Evolutionary conservation across 805 yeast species (phyloP).

Genomic region (Saturnispora serradocipensis): DNA sequence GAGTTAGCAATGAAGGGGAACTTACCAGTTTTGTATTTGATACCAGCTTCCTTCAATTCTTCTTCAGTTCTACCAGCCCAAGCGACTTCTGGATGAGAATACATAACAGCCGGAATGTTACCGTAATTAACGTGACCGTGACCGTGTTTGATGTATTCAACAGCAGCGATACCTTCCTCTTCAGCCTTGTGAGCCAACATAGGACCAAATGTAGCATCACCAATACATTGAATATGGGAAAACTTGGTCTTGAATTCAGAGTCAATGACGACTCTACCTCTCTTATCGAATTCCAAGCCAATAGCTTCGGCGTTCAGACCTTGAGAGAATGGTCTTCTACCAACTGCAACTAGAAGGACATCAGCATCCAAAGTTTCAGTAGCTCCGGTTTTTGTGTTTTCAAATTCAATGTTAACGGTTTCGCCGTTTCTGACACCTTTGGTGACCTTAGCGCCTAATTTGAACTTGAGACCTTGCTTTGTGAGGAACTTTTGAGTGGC

Average conservation of each 20-base stretch:
- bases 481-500: slow-evolving; percentile 78
- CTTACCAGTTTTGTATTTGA: slow-evolving; percentile 88
- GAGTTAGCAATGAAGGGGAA: slow-evolving; percentile 99
- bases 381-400: slow-evolving; percentile 80
- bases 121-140: slow-evolving; percentile 98
- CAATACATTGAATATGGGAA: slow-evolving; percentile 93
- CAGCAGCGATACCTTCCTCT: slow-evolving; percentile 99
- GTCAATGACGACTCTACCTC: slow-evolving; percentile 91
- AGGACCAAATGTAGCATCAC: slow-evolving; percentile 97
- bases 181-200: slow-evolving; percentile 99
- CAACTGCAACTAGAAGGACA: slow-evolving; percentile 91
- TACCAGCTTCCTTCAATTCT: slow-evolving; percentile 56
- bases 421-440: slow-evolving; percentile 87
- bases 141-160: slow-evolving; percentile 84
- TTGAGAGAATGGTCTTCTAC: slow-evolving; percentile 94
- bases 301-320: slow-evolving; percentile 83
- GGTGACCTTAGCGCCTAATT: slow-evolving; percentile 83
- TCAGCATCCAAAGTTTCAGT: slow-evolving; percentile 77
- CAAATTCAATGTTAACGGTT: slow-evolving; percentile 75
- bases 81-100: slow-evolving; percentile 98
- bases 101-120: slow-evolving; percentile 97
- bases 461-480: slow-evolving; percentile 93
- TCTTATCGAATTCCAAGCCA: slow-evolving; percentile 85
- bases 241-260: slow-evolving; percentile 85
- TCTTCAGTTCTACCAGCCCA: slow-evolving; percentile 94